A percentile compares a stretch with the other conserved stretches of the same genome.
Conservation (phyloP, 1,139 yeast species). For the Zygosaccharomyces sapae region DNA sequence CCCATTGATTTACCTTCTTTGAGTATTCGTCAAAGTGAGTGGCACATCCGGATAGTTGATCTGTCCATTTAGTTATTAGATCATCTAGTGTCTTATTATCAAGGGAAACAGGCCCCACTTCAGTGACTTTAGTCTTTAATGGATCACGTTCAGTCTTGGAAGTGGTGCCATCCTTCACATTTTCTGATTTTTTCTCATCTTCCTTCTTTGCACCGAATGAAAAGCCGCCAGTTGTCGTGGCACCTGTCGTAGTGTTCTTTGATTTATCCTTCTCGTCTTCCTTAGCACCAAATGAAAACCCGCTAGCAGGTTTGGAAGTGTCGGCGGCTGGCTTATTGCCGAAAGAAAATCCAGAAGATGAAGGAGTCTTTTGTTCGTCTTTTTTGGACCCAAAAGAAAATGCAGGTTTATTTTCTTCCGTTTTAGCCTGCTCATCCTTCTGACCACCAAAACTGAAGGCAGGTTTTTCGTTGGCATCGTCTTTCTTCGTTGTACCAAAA, state of each 20-base stretch:
- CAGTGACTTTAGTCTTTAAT: slow-evolving; percentile 43
- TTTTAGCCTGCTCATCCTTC: slow-evolving; percentile 3
- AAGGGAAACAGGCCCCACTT: slow-evolving; percentile 69
- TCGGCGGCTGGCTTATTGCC: slow-evolving; percentile 10
- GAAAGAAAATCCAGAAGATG: slow-evolving; percentile 15
- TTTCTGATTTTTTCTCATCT: slow-evolving; percentile 13
- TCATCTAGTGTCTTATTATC: slow-evolving; percentile 92
- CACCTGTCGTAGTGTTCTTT: slow-evolving; percentile 10
- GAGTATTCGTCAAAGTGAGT: slow-evolving; percentile 76
- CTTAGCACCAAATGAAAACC: slow-evolving; percentile 34
- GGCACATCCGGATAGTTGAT: slow-evolving; percentile 70
- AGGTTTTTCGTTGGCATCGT: background rate
- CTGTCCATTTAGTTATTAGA: slow-evolving; percentile 88
- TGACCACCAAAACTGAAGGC: background rate
- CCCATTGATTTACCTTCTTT: slow-evolving; percentile 76
- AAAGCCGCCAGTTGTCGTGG: slow-evolving; percentile 8
- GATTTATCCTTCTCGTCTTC: slow-evolving; percentile 12
- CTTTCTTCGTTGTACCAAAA: no score
- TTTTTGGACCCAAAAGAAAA: slow-evolving; percentile 26
- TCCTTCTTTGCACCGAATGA: slow-evolving; percentile 17
- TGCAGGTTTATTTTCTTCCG: slow-evolving; percentile 15
- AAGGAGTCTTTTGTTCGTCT: slow-evolving; percentile 18
- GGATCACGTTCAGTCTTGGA: slow-evolving; percentile 22
- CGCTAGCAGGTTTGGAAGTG: slow-evolving; percentile 20
- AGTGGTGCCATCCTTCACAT: slow-evolving; percentile 27